A percentile compares a stretch with the other conserved stretches of the same genome.
Conservation (phyloP, 2,329 filamentous ascomycete genomes). For the Dendryphion nanum region DNA sequence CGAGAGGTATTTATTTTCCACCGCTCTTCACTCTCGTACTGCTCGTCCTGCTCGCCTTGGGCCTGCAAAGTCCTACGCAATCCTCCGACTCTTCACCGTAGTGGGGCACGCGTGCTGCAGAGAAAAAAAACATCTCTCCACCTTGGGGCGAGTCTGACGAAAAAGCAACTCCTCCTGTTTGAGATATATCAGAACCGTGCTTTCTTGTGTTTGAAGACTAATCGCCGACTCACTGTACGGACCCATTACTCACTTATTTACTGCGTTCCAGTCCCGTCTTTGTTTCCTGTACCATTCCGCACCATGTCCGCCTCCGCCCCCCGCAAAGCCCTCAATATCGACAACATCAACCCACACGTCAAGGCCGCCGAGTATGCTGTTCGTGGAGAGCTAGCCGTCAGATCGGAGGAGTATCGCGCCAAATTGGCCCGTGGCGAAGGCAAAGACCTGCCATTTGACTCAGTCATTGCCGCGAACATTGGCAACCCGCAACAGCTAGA, state of each 20-base stretch:
- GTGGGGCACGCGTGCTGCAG: slow-evolving; percentile 28
- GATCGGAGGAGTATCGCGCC: slow-evolving; percentile 86
- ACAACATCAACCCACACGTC: slow-evolving; percentile 92
- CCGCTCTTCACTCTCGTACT: slow-evolving; percentile 2
- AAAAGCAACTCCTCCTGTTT: neutral
- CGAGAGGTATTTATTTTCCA: slow-evolving; percentile 26
- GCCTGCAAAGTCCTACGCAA: neutral
- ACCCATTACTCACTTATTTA: slow-evolving; percentile 5
- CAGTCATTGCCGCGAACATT: slow-evolving; percentile 96
- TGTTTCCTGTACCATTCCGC: slow-evolving; percentile 20
- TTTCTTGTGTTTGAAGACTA: slow-evolving; percentile 1
- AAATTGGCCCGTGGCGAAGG: slow-evolving; percentile 61
- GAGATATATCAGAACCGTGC: slow-evolving; percentile 6
- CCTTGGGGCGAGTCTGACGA: slow-evolving; percentile 4
- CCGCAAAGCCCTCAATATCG: slow-evolving; percentile 60
- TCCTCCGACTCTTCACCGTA: slow-evolving; percentile 11
- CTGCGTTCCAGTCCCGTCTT: slow-evolving; percentile 2
- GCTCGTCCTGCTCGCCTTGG: neutral
- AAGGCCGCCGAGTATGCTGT: slow-evolving; percentile 92
- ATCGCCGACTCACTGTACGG: neutral
- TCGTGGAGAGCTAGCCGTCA: slow-evolving; percentile 89
- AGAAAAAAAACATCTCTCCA: slow-evolving; percentile 25
- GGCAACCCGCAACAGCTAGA: slow-evolving; percentile 98
- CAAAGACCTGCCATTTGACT: slow-evolving; percentile 74
- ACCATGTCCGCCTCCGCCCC: slow-evolving; percentile 46